Evolutionary conservation across 1,284 basidiomycete genomes (phyloP).

Genomic region (Peniophora sp.): DNA sequence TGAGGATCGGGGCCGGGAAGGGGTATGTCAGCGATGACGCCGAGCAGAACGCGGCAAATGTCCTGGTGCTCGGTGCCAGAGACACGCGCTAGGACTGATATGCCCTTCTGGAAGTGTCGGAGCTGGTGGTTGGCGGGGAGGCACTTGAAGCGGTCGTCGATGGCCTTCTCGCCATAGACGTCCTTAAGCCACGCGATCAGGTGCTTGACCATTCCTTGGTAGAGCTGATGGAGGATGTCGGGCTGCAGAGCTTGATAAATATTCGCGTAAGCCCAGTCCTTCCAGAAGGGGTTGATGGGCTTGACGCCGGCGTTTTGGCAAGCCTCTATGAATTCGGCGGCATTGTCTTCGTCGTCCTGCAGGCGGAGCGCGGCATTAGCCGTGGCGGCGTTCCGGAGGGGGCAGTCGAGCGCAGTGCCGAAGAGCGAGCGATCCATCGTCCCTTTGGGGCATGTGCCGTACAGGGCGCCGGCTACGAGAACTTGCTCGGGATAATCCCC

Average conservation of each 20-base stretch:
- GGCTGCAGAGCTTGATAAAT: constrained; percentile 28
- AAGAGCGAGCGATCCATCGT: background rate
- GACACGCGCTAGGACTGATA: constrained; percentile 13
- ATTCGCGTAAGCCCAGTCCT: constrained; percentile 23
- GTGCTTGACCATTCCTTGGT: constrained; percentile 26
- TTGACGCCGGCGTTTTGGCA: too few relatives aligned
- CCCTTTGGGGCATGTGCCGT: background rate
- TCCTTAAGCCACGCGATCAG: constrained; percentile 17
- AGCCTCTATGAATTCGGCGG: too few relatives aligned
- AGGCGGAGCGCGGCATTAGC: too few relatives aligned
- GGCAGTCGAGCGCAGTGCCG: too few relatives aligned
- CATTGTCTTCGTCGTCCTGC: too few relatives aligned
- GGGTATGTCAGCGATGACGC: background rate
- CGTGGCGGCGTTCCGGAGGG: too few relatives aligned
- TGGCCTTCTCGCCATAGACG: constrained; percentile 7
- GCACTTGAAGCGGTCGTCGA: constrained; percentile 11
- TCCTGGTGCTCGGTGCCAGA: background rate
- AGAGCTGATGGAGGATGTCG: constrained; percentile 35
- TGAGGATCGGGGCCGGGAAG: background rate
- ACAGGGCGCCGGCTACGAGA: constrained; percentile 9
- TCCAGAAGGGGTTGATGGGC: constrained; percentile 36
- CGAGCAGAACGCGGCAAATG: background rate
- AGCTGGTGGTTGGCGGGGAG: constrained; percentile 27
- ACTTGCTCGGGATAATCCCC: constrained; percentile 19
- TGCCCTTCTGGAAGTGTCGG: constrained; percentile 30